Percentiles rank a stretch among this genome's conserved stretches.
These are phyloP conservation scores for Helichrysum umbraculigerum DNA, from an alignment of 129 eudicot species.

Conservation along the genomic window DNA sequence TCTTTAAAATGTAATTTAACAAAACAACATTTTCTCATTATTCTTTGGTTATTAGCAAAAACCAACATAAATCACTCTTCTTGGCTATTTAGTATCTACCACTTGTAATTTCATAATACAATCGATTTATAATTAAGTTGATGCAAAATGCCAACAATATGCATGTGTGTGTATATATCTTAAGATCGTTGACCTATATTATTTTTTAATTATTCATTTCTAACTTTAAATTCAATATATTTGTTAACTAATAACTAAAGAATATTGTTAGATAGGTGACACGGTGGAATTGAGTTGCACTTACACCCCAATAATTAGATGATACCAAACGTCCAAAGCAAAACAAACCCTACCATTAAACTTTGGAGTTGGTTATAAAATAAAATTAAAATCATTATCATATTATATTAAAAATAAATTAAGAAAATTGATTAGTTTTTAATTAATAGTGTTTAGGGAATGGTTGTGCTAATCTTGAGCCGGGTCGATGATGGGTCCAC, in stretches of 20 bases:
- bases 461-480: conserved; percentile 30
- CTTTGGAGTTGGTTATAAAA: conserved; percentile 12
- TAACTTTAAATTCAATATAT: not conserved
- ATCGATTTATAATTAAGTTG: not conserved
- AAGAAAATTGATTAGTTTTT: not conserved
- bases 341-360: conserved; percentile 29
- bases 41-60: too few species aligned
- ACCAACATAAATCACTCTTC: too few species aligned
- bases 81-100: not conserved
- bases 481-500: conserved; percentile 27
- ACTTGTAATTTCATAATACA: too few species aligned
- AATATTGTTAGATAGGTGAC: not conserved
- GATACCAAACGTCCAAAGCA: conserved; percentile 14
- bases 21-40: too few species aligned
- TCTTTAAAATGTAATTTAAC: too few species aligned
- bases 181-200: too few species aligned
- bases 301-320: conserved; percentile 14
- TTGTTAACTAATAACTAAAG: not conserved
- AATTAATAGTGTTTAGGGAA: conserved; percentile 22
- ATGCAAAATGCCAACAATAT: not conserved
- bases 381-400: too few species aligned
- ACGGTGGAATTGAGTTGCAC: conserved; percentile 13
- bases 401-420: too few species aligned
- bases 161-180: too few species aligned
- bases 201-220: not conserved